Percentiles rank a stretch among this genome's conserved stretches.
These are phyloP conservation scores for Cryphonectria radicalis DNA, from an alignment of 2,329 filamentous ascomycete genomes.

Conservation along the genomic window DNA sequence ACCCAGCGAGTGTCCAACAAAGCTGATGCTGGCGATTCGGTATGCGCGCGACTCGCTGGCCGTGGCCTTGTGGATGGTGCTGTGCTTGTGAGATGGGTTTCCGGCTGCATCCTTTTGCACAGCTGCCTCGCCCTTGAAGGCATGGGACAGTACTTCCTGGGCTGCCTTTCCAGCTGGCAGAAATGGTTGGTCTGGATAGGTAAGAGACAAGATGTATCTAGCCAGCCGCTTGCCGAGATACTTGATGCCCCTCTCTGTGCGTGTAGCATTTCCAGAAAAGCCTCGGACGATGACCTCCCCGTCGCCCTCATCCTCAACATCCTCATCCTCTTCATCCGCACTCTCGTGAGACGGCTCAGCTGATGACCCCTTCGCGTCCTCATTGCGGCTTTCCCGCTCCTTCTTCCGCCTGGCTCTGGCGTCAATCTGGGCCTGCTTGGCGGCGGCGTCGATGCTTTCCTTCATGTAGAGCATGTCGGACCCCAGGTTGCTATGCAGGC, in stretches of 20 bases:
- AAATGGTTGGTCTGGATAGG: constrained; percentile 92
- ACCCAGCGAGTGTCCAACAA: constrained; percentile 89
- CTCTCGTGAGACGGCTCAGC: constrained; percentile 5
- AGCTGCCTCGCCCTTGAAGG: constrained; percentile 43
- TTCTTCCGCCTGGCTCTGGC: constrained; percentile 63
- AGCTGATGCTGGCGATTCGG: constrained; percentile 91
- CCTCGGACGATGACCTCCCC: constrained; percentile 89
- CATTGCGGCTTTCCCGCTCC: constrained; percentile 44
- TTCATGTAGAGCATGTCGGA: constrained; percentile 97
- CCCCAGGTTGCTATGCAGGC: constrained; percentile 91
- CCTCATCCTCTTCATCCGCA: constrained; percentile 33
- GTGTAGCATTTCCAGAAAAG: constrained; percentile 85
- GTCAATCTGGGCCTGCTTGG: constrained; percentile 73
- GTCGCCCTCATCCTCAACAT: constrained; percentile 52
- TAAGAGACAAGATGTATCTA: constrained; percentile 86
- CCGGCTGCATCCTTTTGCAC: constrained; percentile 45
- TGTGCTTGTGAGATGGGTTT: constrained; percentile 50
- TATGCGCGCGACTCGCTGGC: constrained; percentile 59
- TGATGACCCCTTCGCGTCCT: constrained; percentile 8
- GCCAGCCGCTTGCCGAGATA: constrained; percentile 94
- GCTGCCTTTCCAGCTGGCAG: constrained; percentile 65
- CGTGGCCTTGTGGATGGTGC: constrained; percentile 50
- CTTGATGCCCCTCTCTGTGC: constrained; percentile 94
- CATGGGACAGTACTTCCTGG: constrained; percentile 47
- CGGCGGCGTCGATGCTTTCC: constrained; percentile 90